These are phyloP conservation scores for Bryum argenteum DNA, from an alignment of 225 moss, liverwort and hornwort species.

Conservation along the genomic window DNA sequence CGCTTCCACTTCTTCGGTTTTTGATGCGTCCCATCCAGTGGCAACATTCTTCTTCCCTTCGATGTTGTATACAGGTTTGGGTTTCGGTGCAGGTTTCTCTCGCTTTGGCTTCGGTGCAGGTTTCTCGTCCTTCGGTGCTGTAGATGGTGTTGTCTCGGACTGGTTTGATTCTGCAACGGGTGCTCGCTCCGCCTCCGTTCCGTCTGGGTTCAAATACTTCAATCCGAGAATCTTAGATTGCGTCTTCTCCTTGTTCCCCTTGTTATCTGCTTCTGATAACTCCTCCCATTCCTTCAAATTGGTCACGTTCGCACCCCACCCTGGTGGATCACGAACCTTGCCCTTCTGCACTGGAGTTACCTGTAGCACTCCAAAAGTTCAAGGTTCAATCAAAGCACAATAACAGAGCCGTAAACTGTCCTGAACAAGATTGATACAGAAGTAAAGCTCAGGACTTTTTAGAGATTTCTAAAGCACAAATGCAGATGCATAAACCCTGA, in stretches of 20 bases:
- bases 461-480: no score
- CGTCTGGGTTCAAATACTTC: constrained; percentile 56
- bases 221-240: constrained; percentile 82
- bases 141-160: constrained; percentile 36
- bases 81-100: constrained; percentile 43
- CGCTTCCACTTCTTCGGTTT: constrained; percentile 49
- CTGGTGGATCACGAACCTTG: constrained; percentile 65
- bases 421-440: no score
- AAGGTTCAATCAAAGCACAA: background rate
- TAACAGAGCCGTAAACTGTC: background rate
- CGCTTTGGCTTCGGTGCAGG: constrained; percentile 45
- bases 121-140: constrained; percentile 34
- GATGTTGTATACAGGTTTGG: constrained; percentile 41
- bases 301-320: constrained; percentile 80
- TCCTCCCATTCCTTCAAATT: constrained; percentile 90
- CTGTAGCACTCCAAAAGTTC: constrained; percentile 25
- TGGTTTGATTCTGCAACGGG: constrained; percentile 30
- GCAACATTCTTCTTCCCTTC: constrained; percentile 70
- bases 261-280: constrained; percentile 56
- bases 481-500: no score
- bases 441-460: no score
- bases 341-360: constrained; percentile 57
- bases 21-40: constrained; percentile 66
- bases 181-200: constrained; percentile 34
- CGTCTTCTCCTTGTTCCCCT: constrained; percentile 23